Evolutionary conservation across 177 flowering plant genomes (phyloP).

Genomic region (Vitis hybrid): DNA sequence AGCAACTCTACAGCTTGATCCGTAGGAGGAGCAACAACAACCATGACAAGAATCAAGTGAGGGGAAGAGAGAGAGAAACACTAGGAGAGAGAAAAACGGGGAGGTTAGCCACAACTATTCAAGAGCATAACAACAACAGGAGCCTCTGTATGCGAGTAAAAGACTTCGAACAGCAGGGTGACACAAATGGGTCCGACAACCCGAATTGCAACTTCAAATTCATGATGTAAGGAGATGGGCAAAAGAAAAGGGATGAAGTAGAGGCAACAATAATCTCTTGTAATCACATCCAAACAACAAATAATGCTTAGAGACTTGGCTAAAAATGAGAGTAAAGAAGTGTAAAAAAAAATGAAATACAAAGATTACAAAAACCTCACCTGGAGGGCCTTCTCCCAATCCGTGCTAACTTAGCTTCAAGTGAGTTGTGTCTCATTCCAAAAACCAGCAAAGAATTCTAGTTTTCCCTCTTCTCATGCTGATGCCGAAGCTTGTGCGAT

Average conservation of each 20-base stretch:
- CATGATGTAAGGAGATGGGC: slow-evolving; percentile 65
- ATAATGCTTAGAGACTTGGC: too few species aligned
- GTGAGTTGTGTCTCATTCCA: too few species aligned
- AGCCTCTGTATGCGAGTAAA: slow-evolving; percentile 69
- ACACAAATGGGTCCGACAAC: slow-evolving; percentile 66
- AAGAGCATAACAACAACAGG: slow-evolving; percentile 45
- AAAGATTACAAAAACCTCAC: too few species aligned
- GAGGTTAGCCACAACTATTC: slow-evolving; percentile 42
- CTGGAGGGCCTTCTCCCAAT: too few species aligned
- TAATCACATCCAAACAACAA: too few species aligned
- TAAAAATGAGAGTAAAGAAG: too few species aligned
- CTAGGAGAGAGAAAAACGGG: not conserved
- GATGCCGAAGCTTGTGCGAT: too few species aligned
- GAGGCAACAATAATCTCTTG: slow-evolving; percentile 43
- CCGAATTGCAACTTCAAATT: slow-evolving; percentile 54
- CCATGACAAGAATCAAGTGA: slow-evolving; percentile 24
- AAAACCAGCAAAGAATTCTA: too few species aligned
- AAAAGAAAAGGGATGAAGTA: slow-evolving; percentile 79
- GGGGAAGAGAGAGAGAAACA: slow-evolving; percentile 6
- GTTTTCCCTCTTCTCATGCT: too few species aligned
- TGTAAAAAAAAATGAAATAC: too few species aligned
- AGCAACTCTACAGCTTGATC: slow-evolving; percentile 57
- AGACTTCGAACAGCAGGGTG: slow-evolving; percentile 81
- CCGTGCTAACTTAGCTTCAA: too few species aligned
- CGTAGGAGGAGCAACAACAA: slow-evolving; percentile 36